These are phyloP conservation scores for Auriscalpium orientale DNA, from an alignment of 768 basidiomycete species.

Conservation along the genomic window DNA sequence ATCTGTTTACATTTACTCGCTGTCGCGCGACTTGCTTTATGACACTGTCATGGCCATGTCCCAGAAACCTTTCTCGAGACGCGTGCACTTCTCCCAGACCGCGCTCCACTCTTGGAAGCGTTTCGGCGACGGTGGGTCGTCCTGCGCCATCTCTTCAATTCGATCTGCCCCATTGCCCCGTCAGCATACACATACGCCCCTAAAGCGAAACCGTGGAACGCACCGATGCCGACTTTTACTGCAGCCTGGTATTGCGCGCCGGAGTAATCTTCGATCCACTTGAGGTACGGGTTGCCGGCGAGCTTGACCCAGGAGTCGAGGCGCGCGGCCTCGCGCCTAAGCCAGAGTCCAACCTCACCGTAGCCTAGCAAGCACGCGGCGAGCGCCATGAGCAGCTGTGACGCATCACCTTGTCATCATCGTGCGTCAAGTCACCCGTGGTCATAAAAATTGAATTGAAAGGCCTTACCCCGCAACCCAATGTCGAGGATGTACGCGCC, in stretches of 20 bases:
- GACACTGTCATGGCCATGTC: constrained; percentile 44
- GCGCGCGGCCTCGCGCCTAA: constrained; percentile 47
- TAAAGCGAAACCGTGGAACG: constrained; percentile 16
- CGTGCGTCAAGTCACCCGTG: too few species aligned
- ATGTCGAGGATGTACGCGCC: constrained; percentile 79
- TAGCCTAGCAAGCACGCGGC: constrained; percentile 87
- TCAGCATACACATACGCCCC: background rate
- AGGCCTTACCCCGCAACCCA: constrained; percentile 52
- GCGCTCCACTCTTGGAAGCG: constrained; percentile 58
- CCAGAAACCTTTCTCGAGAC: constrained; percentile 84
- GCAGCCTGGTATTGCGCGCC: constrained; percentile 66
- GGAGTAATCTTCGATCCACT: constrained; percentile 76
- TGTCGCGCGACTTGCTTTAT: background rate
- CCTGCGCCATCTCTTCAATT: constrained; percentile 59
- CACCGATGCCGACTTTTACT: constrained; percentile 68
- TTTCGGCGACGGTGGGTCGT: constrained; percentile 53
- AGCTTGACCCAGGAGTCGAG: constrained; percentile 47
- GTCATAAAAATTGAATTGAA: background rate
- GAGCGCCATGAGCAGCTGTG: constrained; percentile 70
- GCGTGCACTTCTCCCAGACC: constrained; percentile 72
- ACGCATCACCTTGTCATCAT: constrained; percentile 47
- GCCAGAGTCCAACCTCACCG: constrained; percentile 85
- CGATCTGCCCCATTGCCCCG: constrained; percentile 37
- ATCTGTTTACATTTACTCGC: background rate
- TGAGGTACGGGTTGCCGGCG: constrained; percentile 65